Evolutionary conservation across 2,329 filamentous ascomycete genomes (phyloP).

Genomic region (Albifimbria verrucaria): DNA sequence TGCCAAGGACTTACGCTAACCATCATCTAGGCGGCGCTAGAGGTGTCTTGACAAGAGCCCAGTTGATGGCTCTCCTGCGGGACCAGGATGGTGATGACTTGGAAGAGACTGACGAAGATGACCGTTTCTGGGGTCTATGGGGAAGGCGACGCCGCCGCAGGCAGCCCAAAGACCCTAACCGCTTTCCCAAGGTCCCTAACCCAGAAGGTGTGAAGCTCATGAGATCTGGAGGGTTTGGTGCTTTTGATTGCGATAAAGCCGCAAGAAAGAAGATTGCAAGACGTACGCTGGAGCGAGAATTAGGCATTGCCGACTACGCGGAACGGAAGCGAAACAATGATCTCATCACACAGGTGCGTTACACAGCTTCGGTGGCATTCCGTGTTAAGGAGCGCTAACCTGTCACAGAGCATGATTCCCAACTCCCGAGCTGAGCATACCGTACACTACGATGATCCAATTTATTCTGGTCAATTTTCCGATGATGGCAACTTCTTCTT

Average conservation of each 20-base stretch:
- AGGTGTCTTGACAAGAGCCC: conserved; percentile 29
- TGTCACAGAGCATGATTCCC: conserved; percentile 67
- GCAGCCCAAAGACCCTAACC: conserved; percentile 45
- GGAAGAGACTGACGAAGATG: conserved; percentile 34
- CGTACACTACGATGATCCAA: conserved; percentile 79
- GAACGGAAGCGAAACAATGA: conserved; percentile 58
- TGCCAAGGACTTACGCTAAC: neutral
- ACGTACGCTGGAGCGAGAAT: conserved; percentile 75
- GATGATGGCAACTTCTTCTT: conserved; percentile 98
- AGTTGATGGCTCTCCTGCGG: conserved; percentile 38
- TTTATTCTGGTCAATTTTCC: conserved; percentile 95
- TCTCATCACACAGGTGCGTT: conserved; percentile 64
- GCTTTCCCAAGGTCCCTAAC: conserved; percentile 83
- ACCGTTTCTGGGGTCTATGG: conserved; percentile 33
- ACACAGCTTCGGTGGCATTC: neutral
- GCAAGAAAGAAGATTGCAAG: conserved; percentile 61
- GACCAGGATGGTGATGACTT: conserved; percentile 33
- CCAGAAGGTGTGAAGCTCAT: conserved; percentile 74
- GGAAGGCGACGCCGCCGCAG: conserved; percentile 35
- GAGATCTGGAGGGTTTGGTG: conserved; percentile 77
- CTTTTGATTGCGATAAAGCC: conserved; percentile 53
- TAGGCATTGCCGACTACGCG: conserved; percentile 64
- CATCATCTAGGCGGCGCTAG: conserved; percentile 13
- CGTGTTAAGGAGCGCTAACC: neutral
- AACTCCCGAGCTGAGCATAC: conserved; percentile 76